Evolutionary conservation across 2,329 filamentous ascomycete genomes (phyloP).

Genomic region (Macrophomina phaseolina): DNA sequence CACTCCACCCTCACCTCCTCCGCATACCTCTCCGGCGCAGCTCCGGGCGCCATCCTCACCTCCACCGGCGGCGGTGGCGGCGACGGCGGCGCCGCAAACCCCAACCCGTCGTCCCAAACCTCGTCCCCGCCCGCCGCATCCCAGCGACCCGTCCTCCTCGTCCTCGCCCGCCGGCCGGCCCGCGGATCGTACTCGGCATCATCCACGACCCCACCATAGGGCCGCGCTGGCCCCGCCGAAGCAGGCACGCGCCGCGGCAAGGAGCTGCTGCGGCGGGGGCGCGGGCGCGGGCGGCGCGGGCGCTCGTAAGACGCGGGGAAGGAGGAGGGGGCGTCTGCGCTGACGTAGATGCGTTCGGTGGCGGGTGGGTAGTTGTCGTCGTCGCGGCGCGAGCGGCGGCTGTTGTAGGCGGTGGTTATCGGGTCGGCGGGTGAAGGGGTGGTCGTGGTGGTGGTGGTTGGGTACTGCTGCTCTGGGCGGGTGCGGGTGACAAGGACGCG

Average conservation of each 20-base stretch:
- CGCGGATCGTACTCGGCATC: too few species aligned
- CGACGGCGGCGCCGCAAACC: background rate
- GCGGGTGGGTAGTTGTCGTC: background rate
- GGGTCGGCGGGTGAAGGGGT: background rate
- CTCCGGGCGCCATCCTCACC: background rate
- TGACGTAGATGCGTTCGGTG: background rate
- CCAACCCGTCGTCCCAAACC: background rate
- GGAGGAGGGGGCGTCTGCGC: background rate
- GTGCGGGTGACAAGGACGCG: constrained; percentile 12
- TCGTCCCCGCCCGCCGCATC: background rate
- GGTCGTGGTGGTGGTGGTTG: background rate
- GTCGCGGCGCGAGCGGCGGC: background rate
- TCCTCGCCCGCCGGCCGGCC: too few species aligned
- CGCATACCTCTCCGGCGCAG: background rate
- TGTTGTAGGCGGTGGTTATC: background rate
- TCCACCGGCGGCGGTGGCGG: too few species aligned
- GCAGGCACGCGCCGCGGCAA: too few species aligned
- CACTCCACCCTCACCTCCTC: background rate
- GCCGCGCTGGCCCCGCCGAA: too few species aligned
- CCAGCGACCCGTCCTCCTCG: background rate
- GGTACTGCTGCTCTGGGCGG: constrained; percentile 4
- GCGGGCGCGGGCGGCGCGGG: background rate
- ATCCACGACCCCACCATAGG: too few species aligned
- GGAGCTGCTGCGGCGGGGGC: background rate
- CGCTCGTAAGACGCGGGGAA: background rate